Evolutionary conservation across 352 stramenopile species (phyloP), one percentile per base, ranked within the genome.

Genomic region (Phytopythium mirpurense): DNA sequence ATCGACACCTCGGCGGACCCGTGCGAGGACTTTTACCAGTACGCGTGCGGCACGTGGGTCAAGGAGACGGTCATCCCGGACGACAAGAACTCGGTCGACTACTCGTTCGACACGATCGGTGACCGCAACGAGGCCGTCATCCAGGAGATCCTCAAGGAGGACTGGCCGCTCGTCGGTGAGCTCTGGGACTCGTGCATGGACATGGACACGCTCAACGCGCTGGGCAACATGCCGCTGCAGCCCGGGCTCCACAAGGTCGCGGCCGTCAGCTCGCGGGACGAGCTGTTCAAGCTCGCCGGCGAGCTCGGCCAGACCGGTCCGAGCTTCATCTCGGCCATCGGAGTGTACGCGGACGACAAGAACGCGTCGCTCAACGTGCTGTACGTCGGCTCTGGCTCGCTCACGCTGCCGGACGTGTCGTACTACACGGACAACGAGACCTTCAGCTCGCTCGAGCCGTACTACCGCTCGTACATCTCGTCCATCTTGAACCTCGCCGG

Each of bases 371-470:
- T 66, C 27, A 89, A 86, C 50, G 65, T 95, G 18, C 63, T 88
- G 4, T 85, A 94, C 64, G 58, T 98, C 4, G 69, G 58, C 31
- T 72, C 93, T 54, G 71, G 61, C 12, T 68, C 93, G 6, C 71
- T 98, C 37, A 77, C 66, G 29, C 63, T 98, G 18, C 83, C 88
- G 2, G 86, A 94, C 58, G 65, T 78, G 38, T 91, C 96, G 58
- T 97, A 97, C 61, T 93, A 97, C 45, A 84, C 90, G 54, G 78
- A 97, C 45, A 54, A 61, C 18, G 44, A 61, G 19, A 63, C 67
- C 14, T 74, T 77, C 14, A 24, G 41, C 4, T 48, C 59, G 37
- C 41, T 79, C 12, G 73, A 81, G 54, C 54, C 51, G 15, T 59
- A 67, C 18, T 61, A 72, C 36, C 62, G 63, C 40, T 26, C 40